A percentile compares a stretch with the other conserved stretches of the same genome.
These are phyloP conservation scores for Aspergillus persii DNA, from an alignment of 2,329 filamentous ascomycete species.

Conservation along the genomic window DNA sequence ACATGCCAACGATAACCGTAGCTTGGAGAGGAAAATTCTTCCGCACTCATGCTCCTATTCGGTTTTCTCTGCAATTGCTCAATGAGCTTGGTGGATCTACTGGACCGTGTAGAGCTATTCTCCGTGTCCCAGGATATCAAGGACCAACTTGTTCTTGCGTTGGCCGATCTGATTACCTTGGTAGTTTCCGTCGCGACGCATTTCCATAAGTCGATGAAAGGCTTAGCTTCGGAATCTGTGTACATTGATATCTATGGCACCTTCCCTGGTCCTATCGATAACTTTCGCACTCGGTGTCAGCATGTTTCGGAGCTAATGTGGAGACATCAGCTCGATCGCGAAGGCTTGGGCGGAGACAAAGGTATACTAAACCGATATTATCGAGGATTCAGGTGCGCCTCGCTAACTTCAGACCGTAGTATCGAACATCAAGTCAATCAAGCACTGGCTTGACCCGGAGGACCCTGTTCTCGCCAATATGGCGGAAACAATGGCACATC, in stretches of 20 bases:
- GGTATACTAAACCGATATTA: constrained; percentile 17
- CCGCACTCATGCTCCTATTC: constrained; percentile 51
- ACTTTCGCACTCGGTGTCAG: constrained; percentile 35
- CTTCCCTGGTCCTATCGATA: constrained; percentile 37
- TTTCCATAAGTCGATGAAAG: constrained; percentile 34
- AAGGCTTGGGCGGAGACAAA: constrained; percentile 29
- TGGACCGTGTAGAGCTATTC: constrained; percentile 50
- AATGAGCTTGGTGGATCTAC: constrained; percentile 40
- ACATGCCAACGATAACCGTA: constrained; percentile 15
- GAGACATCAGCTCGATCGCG: constrained; percentile 36
- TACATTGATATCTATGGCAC: constrained; percentile 39
- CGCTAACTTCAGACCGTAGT: constrained; percentile 13
- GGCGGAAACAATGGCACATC: constrained; percentile 42
- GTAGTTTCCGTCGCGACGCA: constrained; percentile 33
- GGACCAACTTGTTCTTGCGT: constrained; percentile 43
- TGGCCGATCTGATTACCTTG: constrained; percentile 36
- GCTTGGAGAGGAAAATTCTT: constrained; percentile 49
- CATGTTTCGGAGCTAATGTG: constrained; percentile 40
- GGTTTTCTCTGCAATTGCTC: constrained; percentile 53
- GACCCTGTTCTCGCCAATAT: constrained; percentile 47
- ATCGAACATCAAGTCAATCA: constrained; percentile 31
- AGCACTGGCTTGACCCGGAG: constrained; percentile 45
- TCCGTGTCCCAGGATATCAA: constrained; percentile 48
- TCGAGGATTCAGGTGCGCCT: too few species aligned
- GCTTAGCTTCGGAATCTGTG: constrained; percentile 22